Evolutionary conservation across 139 green algal species (phyloP).

Genomic region (Zygnema circumcarinatum): DNA sequence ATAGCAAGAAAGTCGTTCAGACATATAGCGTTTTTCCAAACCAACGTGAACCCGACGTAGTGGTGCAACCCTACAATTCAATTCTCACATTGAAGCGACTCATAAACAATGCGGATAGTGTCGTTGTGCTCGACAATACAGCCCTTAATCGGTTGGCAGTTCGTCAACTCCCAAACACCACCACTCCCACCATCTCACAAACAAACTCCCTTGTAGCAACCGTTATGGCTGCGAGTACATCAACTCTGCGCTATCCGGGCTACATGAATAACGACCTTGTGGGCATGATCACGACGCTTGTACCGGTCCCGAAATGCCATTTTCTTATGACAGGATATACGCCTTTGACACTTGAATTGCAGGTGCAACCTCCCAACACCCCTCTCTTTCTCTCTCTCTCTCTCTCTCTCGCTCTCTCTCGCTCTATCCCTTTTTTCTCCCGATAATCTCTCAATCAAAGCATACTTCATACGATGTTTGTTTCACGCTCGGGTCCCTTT

Average conservation of each 20-base stretch:
- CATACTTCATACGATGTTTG: background rate
- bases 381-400: too few relatives aligned
- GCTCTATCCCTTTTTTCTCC: background rate
- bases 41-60: constrained; percentile 91
- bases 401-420: background rate
- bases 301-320: constrained; percentile 95
- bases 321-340: constrained; percentile 98
- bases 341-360: constrained; percentile 64
- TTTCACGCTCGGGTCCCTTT: too few relatives aligned
- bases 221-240: constrained; percentile 97
- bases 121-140: constrained; percentile 91
- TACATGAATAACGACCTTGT: constrained; percentile 99
- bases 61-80: constrained; percentile 99
- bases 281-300: constrained; percentile 91
- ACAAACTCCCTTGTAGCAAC: constrained; percentile 96
- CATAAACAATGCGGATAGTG: constrained; percentile 85
- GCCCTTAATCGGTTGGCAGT: constrained; percentile 86
- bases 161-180: constrained; percentile 72
- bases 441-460: background rate
- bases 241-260: constrained; percentile 93
- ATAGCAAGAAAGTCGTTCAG: constrained; percentile 96
- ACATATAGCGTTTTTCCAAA: constrained; percentile 96
- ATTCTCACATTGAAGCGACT: constrained; percentile 97
- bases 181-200: constrained; percentile 79
- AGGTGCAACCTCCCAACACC: too few relatives aligned